phyloP scores from a whole-genome alignment of 2,329 filamentous ascomycete genomes.

The Dactylellina parvicollis region DNA sequence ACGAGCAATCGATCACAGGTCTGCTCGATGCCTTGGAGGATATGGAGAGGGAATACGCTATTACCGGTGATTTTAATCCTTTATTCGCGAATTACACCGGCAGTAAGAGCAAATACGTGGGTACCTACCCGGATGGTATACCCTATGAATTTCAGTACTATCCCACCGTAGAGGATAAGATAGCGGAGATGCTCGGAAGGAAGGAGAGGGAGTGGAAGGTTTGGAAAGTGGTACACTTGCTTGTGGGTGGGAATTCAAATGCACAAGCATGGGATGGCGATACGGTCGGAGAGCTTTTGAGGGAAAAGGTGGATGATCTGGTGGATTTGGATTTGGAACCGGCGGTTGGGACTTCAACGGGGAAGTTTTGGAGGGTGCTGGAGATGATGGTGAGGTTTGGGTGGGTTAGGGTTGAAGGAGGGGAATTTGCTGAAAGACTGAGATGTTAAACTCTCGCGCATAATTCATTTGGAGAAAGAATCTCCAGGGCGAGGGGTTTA shows the following conservation, averaged over 20 bases:
- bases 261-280: not conserved
- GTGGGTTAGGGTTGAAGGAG: constrained; percentile 1
- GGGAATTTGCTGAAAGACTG: no score
- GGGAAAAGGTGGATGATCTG: not conserved
- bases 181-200: not conserved
- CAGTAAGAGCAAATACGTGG: not conserved
- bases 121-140: not conserved
- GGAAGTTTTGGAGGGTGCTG: constrained; percentile 9
- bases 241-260: no score
- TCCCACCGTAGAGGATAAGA: not conserved
- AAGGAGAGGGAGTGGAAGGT: constrained; percentile 3
- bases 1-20: not conserved
- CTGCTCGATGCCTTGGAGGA: not conserved
- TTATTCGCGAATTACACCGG: no score
- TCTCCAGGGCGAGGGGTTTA: no score
- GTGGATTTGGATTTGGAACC: constrained; percentile 1
- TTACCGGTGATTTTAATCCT: no score
- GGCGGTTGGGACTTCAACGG: no score
- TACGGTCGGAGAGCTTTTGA: not conserved
- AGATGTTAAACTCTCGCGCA: no score
- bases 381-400: constrained; percentile 12
- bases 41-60: not conserved
- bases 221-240: constrained; percentile 6
- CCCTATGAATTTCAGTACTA: not conserved
- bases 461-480: no score